phyloP scores from a whole-genome alignment of 2,329 filamentous ascomycete genomes.

The Aspergillus sergii region DNA sequence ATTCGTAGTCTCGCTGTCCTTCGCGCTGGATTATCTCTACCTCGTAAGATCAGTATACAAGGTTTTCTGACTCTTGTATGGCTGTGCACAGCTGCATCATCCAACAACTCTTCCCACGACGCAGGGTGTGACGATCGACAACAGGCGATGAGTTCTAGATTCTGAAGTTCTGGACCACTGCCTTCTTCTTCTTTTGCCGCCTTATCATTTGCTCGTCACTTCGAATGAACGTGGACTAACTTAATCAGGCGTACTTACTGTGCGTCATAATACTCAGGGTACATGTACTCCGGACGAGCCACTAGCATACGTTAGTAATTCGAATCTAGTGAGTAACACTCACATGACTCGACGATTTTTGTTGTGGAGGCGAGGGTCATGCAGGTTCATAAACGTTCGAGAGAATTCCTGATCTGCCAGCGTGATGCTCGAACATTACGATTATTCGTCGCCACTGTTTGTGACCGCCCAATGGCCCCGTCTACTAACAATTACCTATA shows the following conservation, averaged over 20 bases:
- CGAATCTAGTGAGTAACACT: background rate
- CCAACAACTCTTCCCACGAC: background rate
- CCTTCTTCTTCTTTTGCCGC: background rate
- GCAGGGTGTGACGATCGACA: background rate
- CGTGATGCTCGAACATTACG: background rate
- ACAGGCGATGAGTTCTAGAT: background rate
- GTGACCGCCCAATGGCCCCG: background rate
- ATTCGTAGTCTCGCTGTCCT: background rate
- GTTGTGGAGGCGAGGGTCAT: background rate
- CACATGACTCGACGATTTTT: background rate
- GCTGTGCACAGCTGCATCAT: conserved; percentile 2
- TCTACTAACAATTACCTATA: background rate
- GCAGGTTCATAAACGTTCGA: background rate
- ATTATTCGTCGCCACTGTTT: background rate
- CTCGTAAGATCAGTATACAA: background rate
- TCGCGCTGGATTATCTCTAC: background rate
- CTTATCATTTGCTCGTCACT: background rate
- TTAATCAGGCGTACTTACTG: background rate
- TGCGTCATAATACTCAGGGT: background rate
- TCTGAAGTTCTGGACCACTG: background rate
- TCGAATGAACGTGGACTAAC: background rate
- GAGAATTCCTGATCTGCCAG: background rate
- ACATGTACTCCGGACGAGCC: background rate
- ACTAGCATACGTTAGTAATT: background rate
- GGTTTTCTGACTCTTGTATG: background rate